Evolutionary conservation across 164 flowering plant species (phyloP).

Genomic region (Sedum album): DNA sequence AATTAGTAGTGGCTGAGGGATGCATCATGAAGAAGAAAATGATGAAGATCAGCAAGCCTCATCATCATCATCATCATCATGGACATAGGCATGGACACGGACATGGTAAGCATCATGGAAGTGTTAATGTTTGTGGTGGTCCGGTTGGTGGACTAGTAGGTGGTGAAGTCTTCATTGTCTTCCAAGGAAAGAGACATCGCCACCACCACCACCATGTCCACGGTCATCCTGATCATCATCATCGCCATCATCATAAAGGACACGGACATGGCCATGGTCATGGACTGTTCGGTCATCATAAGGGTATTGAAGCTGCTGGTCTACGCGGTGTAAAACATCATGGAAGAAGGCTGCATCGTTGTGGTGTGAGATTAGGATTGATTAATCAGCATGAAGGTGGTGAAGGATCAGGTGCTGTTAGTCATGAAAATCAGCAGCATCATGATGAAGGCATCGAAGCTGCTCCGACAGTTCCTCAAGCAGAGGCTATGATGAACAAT

Average conservation of each 20-base stretch:
- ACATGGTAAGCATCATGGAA: neutral
- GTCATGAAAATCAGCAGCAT: neutral
- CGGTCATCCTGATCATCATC: neutral
- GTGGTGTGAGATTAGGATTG: neutral
- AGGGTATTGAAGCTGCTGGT: neutral
- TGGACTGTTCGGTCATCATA: neutral
- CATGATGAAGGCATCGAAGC: neutral
- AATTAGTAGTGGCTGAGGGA: neutral
- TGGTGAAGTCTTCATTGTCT: neutral
- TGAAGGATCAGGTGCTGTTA: neutral
- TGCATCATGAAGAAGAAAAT: slow-evolving; percentile 4
- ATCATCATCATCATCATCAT: neutral
- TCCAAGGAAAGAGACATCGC: neutral
- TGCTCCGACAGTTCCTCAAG: neutral
- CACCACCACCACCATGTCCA: neutral
- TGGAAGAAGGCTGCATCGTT: neutral
- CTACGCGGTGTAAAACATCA: neutral
- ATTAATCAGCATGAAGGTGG: neutral
- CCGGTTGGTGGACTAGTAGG: neutral
- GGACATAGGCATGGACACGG: neutral
- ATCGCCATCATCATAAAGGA: neutral
- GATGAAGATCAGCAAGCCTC: neutral
- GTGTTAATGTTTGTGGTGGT: neutral
- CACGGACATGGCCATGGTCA: slow-evolving; percentile 2
- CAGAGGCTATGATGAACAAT: slow-evolving; percentile 1